Evolutionary conservation across 192 early-diverging fungal genomes (phyloP), one percentile per base, ranked within the genome.

Genomic region (Backusella westeae): DNA sequence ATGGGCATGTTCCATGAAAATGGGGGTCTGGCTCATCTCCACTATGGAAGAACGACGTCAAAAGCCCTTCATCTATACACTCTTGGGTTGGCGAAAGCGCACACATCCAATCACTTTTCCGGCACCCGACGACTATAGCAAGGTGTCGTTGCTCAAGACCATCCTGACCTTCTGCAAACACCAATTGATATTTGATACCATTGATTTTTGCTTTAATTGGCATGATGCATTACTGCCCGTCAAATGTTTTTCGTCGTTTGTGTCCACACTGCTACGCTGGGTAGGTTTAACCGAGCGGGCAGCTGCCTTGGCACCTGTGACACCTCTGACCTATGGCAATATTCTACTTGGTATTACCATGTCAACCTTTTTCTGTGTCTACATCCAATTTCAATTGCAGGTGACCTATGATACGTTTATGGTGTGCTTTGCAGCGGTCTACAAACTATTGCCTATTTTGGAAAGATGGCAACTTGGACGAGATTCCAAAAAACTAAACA

Each of bases 1-100:
- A 19, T 75, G 74, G 74, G 74, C 74, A 34, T 68, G 23, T 10
- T 56, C 53, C 3, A 68, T 75, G 67, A 75, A 75, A 26, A 75
- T 75, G 74, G 66, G 41, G 3, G 74, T 75, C 21, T 75, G 74
- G 74, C 29, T 75, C 17, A 68, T 75, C 23, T 68, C 41, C 3
- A 42, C 35, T 4, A 75, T 53, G 42, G 74, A 69, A 15, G 74
- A 75, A 29, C n/a, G 74, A 35, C 34, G 74, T 7, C 63, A 49
- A 75, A 29, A 19, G 19, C 35, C 42, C 6, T 75, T 75, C 52
- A 26, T 67, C 1, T 23, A 49, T 5, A 75, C 66, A 21, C 32
- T 75, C 19, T 69, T 68, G 5, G 6, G 39, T 34, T 75, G 74
- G 74, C 41, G 74, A 12, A 44, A 41, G 8, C 65, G 42, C 29